A percentile compares a stretch with the other conserved stretches of the same genome.
Evolutionary conservation across 805 yeast species (phyloP).

Genomic region (Barnettozyma vustinii): DNA sequence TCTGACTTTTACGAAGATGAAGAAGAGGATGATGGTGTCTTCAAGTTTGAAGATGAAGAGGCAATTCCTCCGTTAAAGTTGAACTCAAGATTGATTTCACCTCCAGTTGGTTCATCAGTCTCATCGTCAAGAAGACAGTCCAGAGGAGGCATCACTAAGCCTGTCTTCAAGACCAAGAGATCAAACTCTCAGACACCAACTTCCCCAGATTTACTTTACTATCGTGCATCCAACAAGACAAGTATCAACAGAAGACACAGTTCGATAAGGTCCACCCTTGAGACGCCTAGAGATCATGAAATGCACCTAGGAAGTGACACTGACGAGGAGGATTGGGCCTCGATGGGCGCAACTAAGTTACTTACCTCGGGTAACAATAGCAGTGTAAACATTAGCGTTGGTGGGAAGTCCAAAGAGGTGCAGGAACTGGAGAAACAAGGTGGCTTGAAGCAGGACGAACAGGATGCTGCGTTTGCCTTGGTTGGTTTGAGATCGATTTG

Average conservation of each 20-base stretch:
- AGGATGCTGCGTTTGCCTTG: constrained; percentile 60
- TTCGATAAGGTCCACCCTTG: constrained; percentile 38
- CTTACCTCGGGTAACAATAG: constrained; percentile 29
- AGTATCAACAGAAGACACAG: constrained; percentile 22
- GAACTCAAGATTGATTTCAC: constrained; percentile 21
- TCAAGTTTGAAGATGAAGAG: constrained; percentile 35
- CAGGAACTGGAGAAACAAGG: constrained; percentile 10
- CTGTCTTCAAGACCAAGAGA: constrained; percentile 23
- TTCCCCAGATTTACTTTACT: constrained; percentile 26
- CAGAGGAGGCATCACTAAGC: constrained; percentile 23
- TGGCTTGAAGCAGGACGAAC: constrained; percentile 29
- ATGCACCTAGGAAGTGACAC: constrained; percentile 45
- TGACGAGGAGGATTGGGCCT: constrained; percentile 96
- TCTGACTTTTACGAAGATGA: constrained; percentile 30
- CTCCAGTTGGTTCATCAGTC: constrained; percentile 13
- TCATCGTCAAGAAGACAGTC: constrained; percentile 17
- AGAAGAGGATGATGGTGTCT: constrained; percentile 23
- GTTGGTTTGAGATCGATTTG: constrained; percentile 44
- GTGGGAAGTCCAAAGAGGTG: constrained; percentile 4
- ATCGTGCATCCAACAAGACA: constrained; percentile 9
- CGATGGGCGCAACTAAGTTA: constrained; percentile 75
- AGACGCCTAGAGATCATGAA: constrained; percentile 23
- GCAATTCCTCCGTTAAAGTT: constrained; percentile 23
- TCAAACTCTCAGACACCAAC: constrained; percentile 33
- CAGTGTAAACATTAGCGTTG: constrained; percentile 6